Percentiles rank a stretch among this genome's conserved stretches.
Conservation (phyloP, 257 asterid genomes). For the Orobanche coerulescens region DNA sequence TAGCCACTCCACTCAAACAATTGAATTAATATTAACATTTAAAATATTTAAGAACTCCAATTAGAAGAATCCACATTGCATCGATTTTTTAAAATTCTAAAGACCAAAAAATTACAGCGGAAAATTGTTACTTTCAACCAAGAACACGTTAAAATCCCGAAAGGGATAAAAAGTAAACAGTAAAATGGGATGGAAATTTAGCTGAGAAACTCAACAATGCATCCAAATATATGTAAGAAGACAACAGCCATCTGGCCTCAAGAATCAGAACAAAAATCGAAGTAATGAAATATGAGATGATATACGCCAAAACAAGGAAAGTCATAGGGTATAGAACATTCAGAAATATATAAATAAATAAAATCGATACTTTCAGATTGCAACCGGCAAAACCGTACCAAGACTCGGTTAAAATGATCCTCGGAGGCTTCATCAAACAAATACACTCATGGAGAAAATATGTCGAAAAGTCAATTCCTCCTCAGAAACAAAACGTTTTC, state of each 20-base stretch:
- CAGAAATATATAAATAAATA: too few species aligned
- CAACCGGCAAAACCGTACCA: constrained; percentile 29
- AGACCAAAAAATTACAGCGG: background rate
- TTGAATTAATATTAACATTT: background rate
- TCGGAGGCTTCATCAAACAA: constrained; percentile 50
- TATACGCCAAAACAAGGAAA: background rate
- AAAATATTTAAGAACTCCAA: background rate
- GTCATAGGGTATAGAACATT: background rate
- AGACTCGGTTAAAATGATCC: constrained; percentile 37
- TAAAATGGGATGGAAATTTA: background rate
- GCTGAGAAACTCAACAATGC: constrained; percentile 3
- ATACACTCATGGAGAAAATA: background rate
- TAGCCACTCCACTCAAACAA: background rate
- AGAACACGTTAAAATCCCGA: constrained; percentile 1
- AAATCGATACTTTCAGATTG: constrained; percentile 18
- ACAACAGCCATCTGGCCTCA: constrained; percentile 7
- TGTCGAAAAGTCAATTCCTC: constrained; percentile 9
- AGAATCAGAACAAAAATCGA: background rate
- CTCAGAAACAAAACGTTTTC: background rate
- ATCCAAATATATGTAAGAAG: background rate
- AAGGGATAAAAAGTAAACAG: background rate
- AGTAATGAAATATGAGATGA: background rate
- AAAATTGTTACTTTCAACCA: background rate
- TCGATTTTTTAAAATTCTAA: background rate
- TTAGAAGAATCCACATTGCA: constrained; percentile 19